phyloP scores from a whole-genome alignment of 2,329 filamentous ascomycete species.

The Drechslerella dactyloides region DNA sequence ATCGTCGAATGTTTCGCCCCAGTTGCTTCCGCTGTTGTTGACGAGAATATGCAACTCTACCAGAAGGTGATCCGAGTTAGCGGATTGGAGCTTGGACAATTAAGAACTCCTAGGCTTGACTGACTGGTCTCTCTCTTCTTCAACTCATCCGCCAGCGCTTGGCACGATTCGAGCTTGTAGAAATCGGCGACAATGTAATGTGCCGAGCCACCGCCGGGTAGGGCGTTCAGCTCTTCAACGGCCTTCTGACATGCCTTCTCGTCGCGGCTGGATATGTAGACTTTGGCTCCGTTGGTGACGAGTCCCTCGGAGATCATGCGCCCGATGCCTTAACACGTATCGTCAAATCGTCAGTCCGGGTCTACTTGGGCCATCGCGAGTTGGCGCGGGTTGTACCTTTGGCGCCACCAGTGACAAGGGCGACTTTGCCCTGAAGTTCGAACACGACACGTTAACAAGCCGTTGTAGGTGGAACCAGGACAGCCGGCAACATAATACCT shows the following conservation, averaged over 20 bases:
- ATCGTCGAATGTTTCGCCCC: slow-evolving; percentile 67
- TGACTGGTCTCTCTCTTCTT: slow-evolving; percentile 61
- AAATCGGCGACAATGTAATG: slow-evolving; percentile 69
- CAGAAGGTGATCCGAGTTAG: not conserved
- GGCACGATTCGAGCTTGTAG: slow-evolving; percentile 67
- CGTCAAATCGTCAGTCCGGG: slow-evolving; percentile 5
- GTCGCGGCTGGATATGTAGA: slow-evolving; percentile 73
- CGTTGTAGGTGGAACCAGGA: not conserved
- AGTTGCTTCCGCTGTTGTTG: slow-evolving; percentile 71
- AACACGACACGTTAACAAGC: slow-evolving; percentile 17
- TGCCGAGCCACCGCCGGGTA: slow-evolving; percentile 64
- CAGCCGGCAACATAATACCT: slow-evolving; percentile 62
- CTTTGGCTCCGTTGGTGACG: slow-evolving; percentile 69
- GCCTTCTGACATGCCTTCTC: slow-evolving; percentile 68
- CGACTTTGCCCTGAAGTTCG: slow-evolving; percentile 67
- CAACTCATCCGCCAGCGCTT: slow-evolving; percentile 66
- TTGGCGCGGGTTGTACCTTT: slow-evolving; percentile 50
- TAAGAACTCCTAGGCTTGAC: slow-evolving; percentile 36
- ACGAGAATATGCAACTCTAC: slow-evolving; percentile 67
- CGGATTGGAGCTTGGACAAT: not conserved
- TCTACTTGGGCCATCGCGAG: not conserved
- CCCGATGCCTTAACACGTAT: slow-evolving; percentile 63
- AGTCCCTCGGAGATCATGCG: slow-evolving; percentile 73
- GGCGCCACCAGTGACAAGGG: slow-evolving; percentile 65
- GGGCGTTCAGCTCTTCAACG: slow-evolving; percentile 65